Percentiles rank a stretch among this genome's conserved stretches.
Conservation (phyloP, 768 basidiomycete genomes). For the Coprinellus aureogranulatus region DNA sequence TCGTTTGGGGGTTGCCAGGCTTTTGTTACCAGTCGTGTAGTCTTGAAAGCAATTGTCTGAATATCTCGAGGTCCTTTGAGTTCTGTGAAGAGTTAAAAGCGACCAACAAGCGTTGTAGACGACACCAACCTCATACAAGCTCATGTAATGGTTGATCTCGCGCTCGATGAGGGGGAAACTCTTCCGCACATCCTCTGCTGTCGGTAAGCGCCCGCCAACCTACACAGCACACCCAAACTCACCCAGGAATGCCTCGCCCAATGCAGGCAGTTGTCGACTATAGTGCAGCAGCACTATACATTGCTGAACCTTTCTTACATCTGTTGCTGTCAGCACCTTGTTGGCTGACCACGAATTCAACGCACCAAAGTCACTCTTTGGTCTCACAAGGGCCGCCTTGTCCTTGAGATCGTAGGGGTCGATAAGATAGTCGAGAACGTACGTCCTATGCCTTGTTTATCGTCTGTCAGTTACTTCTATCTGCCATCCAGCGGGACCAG, state of each 20-base stretch:
- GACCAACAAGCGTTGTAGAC: neutral
- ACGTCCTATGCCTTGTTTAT: no score
- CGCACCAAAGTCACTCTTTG: neutral
- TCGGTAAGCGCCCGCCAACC: neutral
- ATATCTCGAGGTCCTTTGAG: slow-evolving; percentile 43
- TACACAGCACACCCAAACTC: slow-evolving; percentile 20
- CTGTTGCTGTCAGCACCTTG: slow-evolving; percentile 6
- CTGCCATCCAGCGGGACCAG: no score
- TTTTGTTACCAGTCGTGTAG: slow-evolving; percentile 70
- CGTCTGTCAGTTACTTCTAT: no score
- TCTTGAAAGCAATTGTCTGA: slow-evolving; percentile 55
- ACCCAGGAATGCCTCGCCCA: slow-evolving; percentile 76
- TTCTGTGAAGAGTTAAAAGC: slow-evolving; percentile 31
- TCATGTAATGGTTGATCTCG: slow-evolving; percentile 61
- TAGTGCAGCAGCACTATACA: slow-evolving; percentile 61
- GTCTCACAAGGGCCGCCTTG: slow-evolving; percentile 4
- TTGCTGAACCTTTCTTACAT: slow-evolving; percentile 41
- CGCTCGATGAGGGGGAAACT: slow-evolving; percentile 54
- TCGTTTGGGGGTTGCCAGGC: slow-evolving; percentile 71
- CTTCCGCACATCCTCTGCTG: slow-evolving; percentile 60
- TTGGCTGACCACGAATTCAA: neutral
- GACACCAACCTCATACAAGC: slow-evolving; percentile 53
- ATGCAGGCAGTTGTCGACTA: slow-evolving; percentile 56
- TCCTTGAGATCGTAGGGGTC: slow-evolving; percentile 51
- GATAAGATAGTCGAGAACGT: slow-evolving; percentile 52